phyloP scores from a whole-genome alignment of 352 stramenopile genomes.

The Bremia lactucae region DNA sequence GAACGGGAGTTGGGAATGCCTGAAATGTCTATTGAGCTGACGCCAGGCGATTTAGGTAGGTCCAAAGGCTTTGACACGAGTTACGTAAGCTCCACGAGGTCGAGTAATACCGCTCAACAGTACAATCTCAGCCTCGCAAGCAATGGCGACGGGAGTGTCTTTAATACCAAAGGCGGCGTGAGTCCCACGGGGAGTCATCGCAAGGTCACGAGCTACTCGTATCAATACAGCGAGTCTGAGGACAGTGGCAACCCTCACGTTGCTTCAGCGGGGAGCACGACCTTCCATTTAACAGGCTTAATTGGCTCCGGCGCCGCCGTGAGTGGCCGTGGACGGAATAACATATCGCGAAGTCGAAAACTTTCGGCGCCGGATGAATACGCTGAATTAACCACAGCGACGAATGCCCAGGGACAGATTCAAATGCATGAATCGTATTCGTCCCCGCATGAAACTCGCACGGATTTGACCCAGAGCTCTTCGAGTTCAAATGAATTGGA shows the following conservation, averaged over 20 bases:
- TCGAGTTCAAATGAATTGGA: slow-evolving; percentile 9
- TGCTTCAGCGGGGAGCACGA: slow-evolving; percentile 4
- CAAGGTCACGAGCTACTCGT: slow-evolving; percentile 25
- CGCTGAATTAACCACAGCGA: slow-evolving; percentile 21
- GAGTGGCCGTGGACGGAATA: slow-evolving; percentile 7
- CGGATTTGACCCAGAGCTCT: slow-evolving; percentile 16
- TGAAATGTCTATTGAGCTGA: slow-evolving; percentile 35
- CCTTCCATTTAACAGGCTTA: slow-evolving; percentile 20
- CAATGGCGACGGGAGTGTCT: slow-evolving; percentile 23
- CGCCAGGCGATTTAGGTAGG: slow-evolving; percentile 17
- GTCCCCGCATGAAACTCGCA: slow-evolving; percentile 1
- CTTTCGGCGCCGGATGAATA: slow-evolving; percentile 29
- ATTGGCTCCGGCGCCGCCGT: slow-evolving; percentile 12
- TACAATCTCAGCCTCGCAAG: slow-evolving; percentile 14
- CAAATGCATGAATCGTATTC: slow-evolving; percentile 5
- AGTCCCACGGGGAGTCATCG: slow-evolving; percentile 22
- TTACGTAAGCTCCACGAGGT: slow-evolving; percentile 20
- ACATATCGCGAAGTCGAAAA: slow-evolving; percentile 8
- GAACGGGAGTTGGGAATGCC: slow-evolving; percentile 24
- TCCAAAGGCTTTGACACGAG: slow-evolving; percentile 22
- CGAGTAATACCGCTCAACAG: slow-evolving; percentile 15
- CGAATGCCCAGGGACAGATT: slow-evolving; percentile 15
- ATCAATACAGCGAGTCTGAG: slow-evolving; percentile 25
- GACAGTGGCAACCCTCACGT: slow-evolving; percentile 5
- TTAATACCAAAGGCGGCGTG: slow-evolving; percentile 29